phyloP scores from a whole-genome alignment of 306 rosid genomes.

The Hippophae gyantsensis region DNA sequence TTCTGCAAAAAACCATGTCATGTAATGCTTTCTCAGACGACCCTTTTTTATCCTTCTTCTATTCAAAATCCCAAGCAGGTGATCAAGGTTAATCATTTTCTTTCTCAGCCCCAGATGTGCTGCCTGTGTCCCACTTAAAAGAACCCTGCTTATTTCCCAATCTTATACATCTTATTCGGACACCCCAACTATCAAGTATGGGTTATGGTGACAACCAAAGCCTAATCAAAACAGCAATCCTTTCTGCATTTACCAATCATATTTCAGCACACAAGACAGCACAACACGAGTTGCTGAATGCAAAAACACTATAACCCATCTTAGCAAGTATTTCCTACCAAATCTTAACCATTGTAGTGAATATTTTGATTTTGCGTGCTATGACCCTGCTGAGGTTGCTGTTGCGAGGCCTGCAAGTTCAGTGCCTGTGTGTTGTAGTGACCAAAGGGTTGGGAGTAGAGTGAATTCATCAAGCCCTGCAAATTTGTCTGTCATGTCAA shows the following conservation, averaged over 20 bases:
- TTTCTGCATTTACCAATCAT: slow-evolving; percentile 34
- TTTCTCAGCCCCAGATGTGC: slow-evolving; percentile 72
- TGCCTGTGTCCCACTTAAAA: slow-evolving; percentile 33
- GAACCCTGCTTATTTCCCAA: slow-evolving; percentile 43
- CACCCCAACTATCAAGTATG: slow-evolving; percentile 11
- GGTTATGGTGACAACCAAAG: too few species aligned
- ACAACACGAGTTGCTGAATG: slow-evolving; percentile 66
- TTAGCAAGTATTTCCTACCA: slow-evolving; percentile 39
- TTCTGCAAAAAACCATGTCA: slow-evolving; percentile 65
- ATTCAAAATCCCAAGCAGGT: slow-evolving; percentile 60
- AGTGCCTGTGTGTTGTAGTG: slow-evolving; percentile 91
- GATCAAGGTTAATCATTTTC: slow-evolving; percentile 56
- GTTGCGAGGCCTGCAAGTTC: slow-evolving; percentile 77
- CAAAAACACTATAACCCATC: slow-evolving; percentile 86
- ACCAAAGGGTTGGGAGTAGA: slow-evolving; percentile 91
- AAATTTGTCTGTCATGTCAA: background rate
- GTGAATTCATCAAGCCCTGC: slow-evolving; percentile 82
- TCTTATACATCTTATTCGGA: slow-evolving; percentile 33
- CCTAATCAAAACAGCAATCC: slow-evolving; percentile 9
- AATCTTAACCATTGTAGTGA: slow-evolving; percentile 69
- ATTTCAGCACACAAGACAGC: slow-evolving; percentile 62
- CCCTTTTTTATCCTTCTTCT: slow-evolving; percentile 33
- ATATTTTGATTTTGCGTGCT: slow-evolving; percentile 89
- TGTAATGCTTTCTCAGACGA: slow-evolving; percentile 34
- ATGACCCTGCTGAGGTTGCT: slow-evolving; percentile 68